phyloP scores from a whole-genome alignment of 306 rosid genomes.

The Cicer chorassanicum region DNA sequence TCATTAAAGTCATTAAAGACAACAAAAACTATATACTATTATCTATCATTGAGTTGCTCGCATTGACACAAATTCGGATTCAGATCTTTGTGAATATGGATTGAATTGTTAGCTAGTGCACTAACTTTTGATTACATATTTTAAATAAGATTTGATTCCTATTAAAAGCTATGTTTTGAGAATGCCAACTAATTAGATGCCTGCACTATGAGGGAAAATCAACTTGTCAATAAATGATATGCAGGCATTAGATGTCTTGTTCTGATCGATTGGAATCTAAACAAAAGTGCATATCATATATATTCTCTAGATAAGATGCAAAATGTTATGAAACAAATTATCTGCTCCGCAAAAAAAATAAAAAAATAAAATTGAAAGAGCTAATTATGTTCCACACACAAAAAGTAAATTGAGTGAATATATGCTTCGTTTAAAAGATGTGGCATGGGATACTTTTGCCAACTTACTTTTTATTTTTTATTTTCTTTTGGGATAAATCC shows the following conservation, averaged over 20 bases:
- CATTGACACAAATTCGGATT: too few relatives aligned
- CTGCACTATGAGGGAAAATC: not conserved
- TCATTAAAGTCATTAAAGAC: too few relatives aligned
- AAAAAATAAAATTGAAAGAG: not conserved
- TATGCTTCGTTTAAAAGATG: conserved; percentile 33
- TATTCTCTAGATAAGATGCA: conserved; percentile 39
- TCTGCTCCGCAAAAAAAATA: not conserved
- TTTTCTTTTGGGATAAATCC: too few relatives aligned
- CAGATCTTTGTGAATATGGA: too few relatives aligned
- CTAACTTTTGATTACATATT: not conserved
- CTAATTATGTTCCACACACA: not conserved
- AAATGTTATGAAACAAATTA: conserved; percentile 30
- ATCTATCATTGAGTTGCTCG: too few relatives aligned
- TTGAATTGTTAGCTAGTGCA: too few relatives aligned
- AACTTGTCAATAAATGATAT: conserved; percentile 21
- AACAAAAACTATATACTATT: too few relatives aligned
- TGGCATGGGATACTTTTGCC: not conserved
- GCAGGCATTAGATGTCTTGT: conserved; percentile 26
- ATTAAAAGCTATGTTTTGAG: not conserved
- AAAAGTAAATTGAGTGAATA: conserved; percentile 37
- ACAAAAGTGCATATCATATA: conserved; percentile 5
- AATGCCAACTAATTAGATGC: conserved; percentile 38
- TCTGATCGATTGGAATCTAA: conserved; percentile 21
- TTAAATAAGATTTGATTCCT: conserved; percentile 38
- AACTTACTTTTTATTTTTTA: not conserved